Conservation (phyloP, 1,139 yeast genomes). For the Blastobotrys aristatus region DNA sequence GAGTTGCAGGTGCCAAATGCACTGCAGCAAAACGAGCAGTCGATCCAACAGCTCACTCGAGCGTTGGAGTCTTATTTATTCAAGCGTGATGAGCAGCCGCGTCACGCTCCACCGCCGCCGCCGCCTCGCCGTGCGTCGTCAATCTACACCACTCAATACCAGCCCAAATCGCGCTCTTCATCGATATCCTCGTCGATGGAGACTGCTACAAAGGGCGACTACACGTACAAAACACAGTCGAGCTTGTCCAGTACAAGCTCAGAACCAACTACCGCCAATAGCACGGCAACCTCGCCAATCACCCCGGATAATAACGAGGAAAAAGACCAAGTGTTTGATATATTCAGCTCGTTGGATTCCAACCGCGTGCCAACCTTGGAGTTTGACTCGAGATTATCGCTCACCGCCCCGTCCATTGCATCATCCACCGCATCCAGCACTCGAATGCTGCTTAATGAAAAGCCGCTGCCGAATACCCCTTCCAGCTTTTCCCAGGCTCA, state of each 20-base stretch:
- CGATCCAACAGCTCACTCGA: constrained; percentile 22
- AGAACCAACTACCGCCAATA: background rate
- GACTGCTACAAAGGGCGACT: background rate
- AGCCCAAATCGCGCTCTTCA: background rate
- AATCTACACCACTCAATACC: background rate
- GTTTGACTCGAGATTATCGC: constrained; percentile 5
- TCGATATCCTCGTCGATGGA: background rate
- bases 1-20: constrained; percentile 23
- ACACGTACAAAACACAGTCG: background rate
- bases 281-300: constrained; percentile 5
- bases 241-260: background rate
- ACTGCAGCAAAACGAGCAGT: constrained; percentile 20
- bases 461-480: constrained; percentile 14
- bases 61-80: constrained; percentile 25
- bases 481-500: constrained; percentile 3
- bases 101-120: background rate
- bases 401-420: background rate
- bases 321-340: constrained; percentile 7
- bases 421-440: background rate
- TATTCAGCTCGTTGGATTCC: constrained; percentile 11
- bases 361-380: constrained; percentile 7
- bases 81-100: constrained; percentile 7
- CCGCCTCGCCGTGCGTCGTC: background rate
- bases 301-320: constrained; percentile 7
- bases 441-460: background rate